phyloP scores from a whole-genome alignment of 345 rosid genomes.

The Hibiscus mutabilis region DNA sequence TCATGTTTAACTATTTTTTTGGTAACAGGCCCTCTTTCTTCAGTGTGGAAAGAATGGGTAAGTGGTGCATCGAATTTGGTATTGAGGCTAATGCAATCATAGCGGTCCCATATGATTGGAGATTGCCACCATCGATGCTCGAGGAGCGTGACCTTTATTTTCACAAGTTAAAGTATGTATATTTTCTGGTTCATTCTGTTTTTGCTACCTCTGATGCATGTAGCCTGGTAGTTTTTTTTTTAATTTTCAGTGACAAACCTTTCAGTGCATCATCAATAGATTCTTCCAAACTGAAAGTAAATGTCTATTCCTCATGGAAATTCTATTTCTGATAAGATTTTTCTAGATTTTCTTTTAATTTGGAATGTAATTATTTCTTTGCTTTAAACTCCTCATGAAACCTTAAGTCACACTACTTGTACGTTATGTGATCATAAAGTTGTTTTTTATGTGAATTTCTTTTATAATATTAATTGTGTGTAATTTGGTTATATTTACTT shows the following conservation, averaged over 20 bases:
- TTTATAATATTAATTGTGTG: neutral
- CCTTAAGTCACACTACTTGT: neutral
- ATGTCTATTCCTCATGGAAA: neutral
- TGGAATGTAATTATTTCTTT: neutral
- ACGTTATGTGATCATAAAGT: neutral
- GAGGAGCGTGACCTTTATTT: conserved; percentile 98
- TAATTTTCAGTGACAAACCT: neutral
- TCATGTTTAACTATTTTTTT: neutral
- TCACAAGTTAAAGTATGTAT: conserved; percentile 87
- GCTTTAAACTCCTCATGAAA: neutral
- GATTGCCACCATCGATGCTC: conserved; percentile 84
- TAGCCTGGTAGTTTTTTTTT: neutral
- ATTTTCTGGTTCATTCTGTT: neutral
- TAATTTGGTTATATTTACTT: neutral
- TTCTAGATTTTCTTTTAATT: neutral
- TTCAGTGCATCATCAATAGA: neutral
- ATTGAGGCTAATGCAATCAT: conserved; percentile 88
- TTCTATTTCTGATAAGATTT: neutral
- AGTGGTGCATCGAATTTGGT: conserved; percentile 98
- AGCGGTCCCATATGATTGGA: conserved; percentile 98
- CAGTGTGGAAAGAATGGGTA: conserved; percentile 99
- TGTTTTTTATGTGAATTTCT: neutral
- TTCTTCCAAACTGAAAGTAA: neutral
- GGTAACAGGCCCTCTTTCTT: conserved; percentile 80
- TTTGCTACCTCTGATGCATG: neutral